These are phyloP conservation scores for Boletus holoroseus DNA, from an alignment of 1,284 basidiomycete species.

Conservation along the genomic window DNA sequence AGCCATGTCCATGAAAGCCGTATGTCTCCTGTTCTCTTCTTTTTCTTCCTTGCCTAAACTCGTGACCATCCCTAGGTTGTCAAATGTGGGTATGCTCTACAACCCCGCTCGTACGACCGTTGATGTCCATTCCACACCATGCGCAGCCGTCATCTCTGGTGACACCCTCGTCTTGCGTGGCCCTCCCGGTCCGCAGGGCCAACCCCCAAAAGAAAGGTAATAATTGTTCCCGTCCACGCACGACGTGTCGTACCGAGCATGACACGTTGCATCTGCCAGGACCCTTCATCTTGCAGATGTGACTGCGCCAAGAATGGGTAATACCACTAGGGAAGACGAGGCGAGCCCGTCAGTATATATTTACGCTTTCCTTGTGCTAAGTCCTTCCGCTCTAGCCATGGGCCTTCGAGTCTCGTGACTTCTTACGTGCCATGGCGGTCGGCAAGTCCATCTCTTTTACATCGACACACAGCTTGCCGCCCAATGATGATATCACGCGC, in stretches of 20 bases:
- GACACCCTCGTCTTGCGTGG: slow-evolving; percentile 82
- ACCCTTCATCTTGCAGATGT: slow-evolving; percentile 84
- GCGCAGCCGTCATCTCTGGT: slow-evolving; percentile 77
- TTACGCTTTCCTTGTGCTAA: slow-evolving; percentile 1
- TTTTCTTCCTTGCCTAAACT: background rate
- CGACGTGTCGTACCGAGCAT: slow-evolving; percentile 6
- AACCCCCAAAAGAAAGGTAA: slow-evolving; percentile 83
- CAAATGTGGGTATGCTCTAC: slow-evolving; percentile 49
- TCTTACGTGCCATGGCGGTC: slow-evolving; percentile 76
- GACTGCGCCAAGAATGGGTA: slow-evolving; percentile 76
- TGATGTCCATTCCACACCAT: slow-evolving; percentile 21
- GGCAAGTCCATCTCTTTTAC: slow-evolving; percentile 85
- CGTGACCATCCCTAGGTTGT: slow-evolving; percentile 47
- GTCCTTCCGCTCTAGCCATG: slow-evolving; percentile 53
- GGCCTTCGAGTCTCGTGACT: slow-evolving; percentile 93
- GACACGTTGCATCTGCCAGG: slow-evolving; percentile 39
- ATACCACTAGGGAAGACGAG: slow-evolving; percentile 80
- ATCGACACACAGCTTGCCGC: slow-evolving; percentile 67
- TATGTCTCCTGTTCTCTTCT: slow-evolving; percentile 33
- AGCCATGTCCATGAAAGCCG: slow-evolving; percentile 65
- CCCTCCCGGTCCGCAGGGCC: slow-evolving; percentile 71
- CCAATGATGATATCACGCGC: slow-evolving; percentile 64
- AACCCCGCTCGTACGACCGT: background rate
- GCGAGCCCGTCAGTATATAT: slow-evolving; percentile 36
- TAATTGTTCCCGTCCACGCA: slow-evolving; percentile 13